phyloP scores from a whole-genome alignment of 495 filamentous ascomycete genomes.

The Bryoglossum gracile region DNA sequence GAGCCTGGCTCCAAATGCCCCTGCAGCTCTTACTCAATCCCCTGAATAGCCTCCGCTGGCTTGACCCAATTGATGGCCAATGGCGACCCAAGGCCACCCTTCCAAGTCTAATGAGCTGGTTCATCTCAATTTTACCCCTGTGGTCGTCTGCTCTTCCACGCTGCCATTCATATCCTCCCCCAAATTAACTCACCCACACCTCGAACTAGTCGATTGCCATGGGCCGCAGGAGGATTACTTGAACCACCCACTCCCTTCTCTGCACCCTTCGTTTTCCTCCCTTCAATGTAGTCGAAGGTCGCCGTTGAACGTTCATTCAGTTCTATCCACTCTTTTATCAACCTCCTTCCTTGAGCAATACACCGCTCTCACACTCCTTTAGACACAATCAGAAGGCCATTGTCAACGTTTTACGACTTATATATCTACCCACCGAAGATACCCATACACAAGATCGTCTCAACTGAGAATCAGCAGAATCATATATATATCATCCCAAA shows the following conservation, averaged over 20 bases:
- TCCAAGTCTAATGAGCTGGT: conserved; percentile 10
- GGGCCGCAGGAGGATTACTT: conserved; percentile 7
- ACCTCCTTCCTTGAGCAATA: conserved; percentile 21
- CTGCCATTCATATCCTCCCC: background rate
- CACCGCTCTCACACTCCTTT: conserved; percentile 23
- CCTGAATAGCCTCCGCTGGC: too few species aligned
- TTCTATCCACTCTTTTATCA: conserved; percentile 18
- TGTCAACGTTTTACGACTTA: conserved; percentile 11
- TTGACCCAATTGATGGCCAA: too few species aligned
- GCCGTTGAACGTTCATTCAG: conserved; percentile 12
- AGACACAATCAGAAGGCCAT: too few species aligned
- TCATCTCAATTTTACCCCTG: conserved; percentile 22
- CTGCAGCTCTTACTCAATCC: background rate
- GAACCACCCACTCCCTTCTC: conserved; percentile 5
- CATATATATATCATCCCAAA: conserved; percentile 3
- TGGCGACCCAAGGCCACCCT: too few species aligned
- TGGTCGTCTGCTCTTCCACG: conserved; percentile 1
- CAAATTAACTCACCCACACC: conserved; percentile 2
- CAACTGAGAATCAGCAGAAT: too few species aligned
- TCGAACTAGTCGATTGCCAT: background rate
- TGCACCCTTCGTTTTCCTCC: conserved; percentile 3
- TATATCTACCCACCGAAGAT: background rate
- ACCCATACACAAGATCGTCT: too few species aligned
- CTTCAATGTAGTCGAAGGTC: conserved; percentile 8
- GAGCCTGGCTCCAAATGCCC: background rate